Percentiles rank a stretch among this genome's conserved stretches.
Evolutionary conservation across 305 asterid species (phyloP).

Genomic region (Plantago lanceolata): DNA sequence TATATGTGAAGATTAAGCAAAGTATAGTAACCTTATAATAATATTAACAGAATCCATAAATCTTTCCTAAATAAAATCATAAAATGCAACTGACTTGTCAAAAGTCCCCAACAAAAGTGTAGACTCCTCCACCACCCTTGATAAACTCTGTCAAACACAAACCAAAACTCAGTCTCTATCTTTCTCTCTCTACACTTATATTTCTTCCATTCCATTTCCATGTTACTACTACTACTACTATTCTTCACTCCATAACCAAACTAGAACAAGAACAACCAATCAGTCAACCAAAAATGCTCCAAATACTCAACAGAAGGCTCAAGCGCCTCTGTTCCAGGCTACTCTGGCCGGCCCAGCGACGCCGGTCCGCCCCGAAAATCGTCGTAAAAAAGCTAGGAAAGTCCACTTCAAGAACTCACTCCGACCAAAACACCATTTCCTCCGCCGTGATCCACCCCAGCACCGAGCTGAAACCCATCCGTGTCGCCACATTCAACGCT

Average conservation of each 20-base stretch:
- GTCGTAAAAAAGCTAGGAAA: slow-evolving; percentile 53
- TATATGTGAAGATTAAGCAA: too few species aligned
- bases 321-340: slow-evolving; percentile 48
- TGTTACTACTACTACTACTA: not conserved
- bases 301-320: slow-evolving; percentile 46
- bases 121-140: slow-evolving; percentile 25
- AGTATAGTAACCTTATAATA: too few species aligned
- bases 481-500: slow-evolving; percentile 85
- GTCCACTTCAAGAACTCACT: slow-evolving; percentile 38
- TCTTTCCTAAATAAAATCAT: too few species aligned
- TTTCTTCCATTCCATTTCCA: too few species aligned
- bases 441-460: slow-evolving; percentile 78
- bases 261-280: not conserved
- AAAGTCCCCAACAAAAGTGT: slow-evolving; percentile 7
- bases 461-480: slow-evolving; percentile 31
- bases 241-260: not conserved
- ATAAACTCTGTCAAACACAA: slow-evolving; percentile 21
- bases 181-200: too few species aligned
- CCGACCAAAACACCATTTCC: slow-evolving; percentile 28
- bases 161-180: slow-evolving; percentile 16
- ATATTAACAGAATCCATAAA: too few species aligned
- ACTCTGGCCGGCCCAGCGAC: slow-evolving; percentile 59
- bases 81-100: too few species aligned
- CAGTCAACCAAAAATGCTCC: slow-evolving; percentile 38
- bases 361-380: slow-evolving; percentile 54